These are phyloP conservation scores for Aspergillus puulaauensis DNA, from an alignment of 2,329 filamentous ascomycete species.

Conservation along the genomic window DNA sequence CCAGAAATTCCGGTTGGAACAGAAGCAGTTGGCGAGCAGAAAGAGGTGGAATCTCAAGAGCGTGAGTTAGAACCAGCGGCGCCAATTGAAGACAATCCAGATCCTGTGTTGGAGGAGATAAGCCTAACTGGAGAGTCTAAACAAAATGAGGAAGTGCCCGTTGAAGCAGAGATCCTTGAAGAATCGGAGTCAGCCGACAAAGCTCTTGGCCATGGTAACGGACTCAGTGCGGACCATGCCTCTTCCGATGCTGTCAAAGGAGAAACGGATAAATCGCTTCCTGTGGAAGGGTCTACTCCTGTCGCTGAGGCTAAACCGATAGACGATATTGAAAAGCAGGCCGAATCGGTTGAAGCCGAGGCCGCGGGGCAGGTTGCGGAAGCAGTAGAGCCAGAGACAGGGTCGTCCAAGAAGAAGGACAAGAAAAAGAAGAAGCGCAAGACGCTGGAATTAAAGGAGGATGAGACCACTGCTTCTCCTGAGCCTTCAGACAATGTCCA, in stretches of 20 bases:
- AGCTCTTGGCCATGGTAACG: not conserved
- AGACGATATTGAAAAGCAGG: not conserved
- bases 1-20: not conserved
- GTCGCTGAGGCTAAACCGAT: not conserved
- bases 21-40: not conserved
- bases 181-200: not conserved
- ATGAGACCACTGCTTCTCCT: constrained; percentile 13
- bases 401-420: constrained; percentile 24
- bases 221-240: not conserved
- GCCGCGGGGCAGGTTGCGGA: not conserved
- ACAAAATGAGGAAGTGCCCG: not conserved
- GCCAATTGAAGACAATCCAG: not conserved
- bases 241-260: not conserved
- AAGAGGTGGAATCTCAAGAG: not conserved
- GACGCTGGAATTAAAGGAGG: constrained; percentile 19
- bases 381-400: constrained; percentile 10
- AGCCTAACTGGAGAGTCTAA: not conserved
- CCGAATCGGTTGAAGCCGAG: not conserved
- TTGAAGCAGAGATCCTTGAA: not conserved
- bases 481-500: constrained; percentile 10
- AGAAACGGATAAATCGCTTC: not conserved
- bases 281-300: not conserved
- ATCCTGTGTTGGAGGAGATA: not conserved
- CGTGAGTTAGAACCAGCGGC: too few relatives aligned
- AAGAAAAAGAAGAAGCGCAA: constrained; percentile 41